Conservation (phyloP, 2,329 filamentous ascomycete genomes). For the Sporothrix mexicana region DNA sequence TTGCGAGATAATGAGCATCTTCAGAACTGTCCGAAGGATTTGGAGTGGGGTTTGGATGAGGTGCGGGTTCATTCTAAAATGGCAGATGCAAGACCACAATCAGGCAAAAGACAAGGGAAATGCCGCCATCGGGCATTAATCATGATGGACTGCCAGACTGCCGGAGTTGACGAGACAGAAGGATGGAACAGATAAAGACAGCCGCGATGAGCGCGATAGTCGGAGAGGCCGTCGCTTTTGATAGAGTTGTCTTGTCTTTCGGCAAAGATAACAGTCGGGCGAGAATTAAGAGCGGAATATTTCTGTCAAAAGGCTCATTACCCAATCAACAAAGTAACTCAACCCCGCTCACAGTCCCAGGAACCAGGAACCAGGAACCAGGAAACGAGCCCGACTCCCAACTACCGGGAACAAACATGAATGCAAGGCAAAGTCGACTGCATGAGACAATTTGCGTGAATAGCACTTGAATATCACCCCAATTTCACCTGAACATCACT, state of each 20-base stretch:
- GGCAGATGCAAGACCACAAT: neutral
- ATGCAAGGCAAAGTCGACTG: too few relatives aligned
- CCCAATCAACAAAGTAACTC: neutral
- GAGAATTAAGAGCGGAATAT: neutral
- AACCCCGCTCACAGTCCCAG: slow-evolving; percentile 2
- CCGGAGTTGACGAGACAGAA: slow-evolving; percentile 14
- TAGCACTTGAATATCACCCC: too few relatives aligned
- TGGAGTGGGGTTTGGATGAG: too few relatives aligned
- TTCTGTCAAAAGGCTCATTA: neutral
- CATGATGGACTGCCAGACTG: neutral
- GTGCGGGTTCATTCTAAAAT: neutral
- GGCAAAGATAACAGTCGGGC: neutral
- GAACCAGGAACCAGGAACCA: slow-evolving; percentile 30
- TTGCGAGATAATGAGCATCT: neutral
- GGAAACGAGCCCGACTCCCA: slow-evolving; percentile 14
- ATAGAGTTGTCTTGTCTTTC: neutral
- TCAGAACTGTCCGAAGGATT: neutral
- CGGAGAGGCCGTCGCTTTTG: slow-evolving; percentile 9
- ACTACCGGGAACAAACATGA: slow-evolving; percentile 13
- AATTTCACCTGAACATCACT: too few relatives aligned
- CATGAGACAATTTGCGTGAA: neutral
- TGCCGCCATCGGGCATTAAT: neutral
- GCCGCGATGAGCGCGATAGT: slow-evolving; percentile 10
- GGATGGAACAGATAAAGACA: neutral
- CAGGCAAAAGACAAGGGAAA: neutral